Evolutionary conservation across 768 basidiomycete species (phyloP).

Genomic region (Hydnum rufescens): DNA sequence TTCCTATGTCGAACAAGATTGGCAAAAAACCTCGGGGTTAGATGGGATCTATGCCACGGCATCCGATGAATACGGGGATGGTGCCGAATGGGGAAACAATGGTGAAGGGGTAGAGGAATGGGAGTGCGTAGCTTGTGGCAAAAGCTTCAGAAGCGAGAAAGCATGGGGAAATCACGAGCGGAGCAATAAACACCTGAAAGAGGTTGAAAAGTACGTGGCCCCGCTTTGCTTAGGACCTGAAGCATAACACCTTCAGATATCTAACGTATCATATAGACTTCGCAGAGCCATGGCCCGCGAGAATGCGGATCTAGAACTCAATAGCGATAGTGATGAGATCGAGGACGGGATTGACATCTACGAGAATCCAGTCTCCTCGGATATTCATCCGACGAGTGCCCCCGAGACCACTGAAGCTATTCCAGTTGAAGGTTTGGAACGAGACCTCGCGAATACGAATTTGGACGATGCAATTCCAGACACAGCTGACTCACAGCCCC

Average conservation of each 20-base stretch:
- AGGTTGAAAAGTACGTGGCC: slow-evolving; percentile 39
- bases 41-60: slow-evolving; percentile 20
- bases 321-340: slow-evolving; percentile 14
- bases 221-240: no score
- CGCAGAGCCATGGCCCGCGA: slow-evolving; percentile 61
- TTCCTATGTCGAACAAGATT: slow-evolving; percentile 63
- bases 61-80: slow-evolving; percentile 56
- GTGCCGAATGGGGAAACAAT: slow-evolving; percentile 34
- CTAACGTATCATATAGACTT: slow-evolving; percentile 23
- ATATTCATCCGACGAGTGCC: neutral
- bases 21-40: slow-evolving; percentile 48
- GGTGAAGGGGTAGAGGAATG: slow-evolving; percentile 48
- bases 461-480: no score
- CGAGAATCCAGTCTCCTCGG: neutral
- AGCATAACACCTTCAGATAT: neutral
- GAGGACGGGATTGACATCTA: neutral
- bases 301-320: slow-evolving; percentile 41
- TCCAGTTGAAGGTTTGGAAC: no score
- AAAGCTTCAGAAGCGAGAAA: slow-evolving; percentile 75
- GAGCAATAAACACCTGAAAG: slow-evolving; percentile 83
- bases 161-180: slow-evolving; percentile 94
- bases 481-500: no score
- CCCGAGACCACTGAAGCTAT: no score
- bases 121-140: slow-evolving; percentile 91
- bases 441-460: no score